Evolutionary conservation across 306 rosid species (phyloP).

Genomic region (Aeschynomene evenia): DNA sequence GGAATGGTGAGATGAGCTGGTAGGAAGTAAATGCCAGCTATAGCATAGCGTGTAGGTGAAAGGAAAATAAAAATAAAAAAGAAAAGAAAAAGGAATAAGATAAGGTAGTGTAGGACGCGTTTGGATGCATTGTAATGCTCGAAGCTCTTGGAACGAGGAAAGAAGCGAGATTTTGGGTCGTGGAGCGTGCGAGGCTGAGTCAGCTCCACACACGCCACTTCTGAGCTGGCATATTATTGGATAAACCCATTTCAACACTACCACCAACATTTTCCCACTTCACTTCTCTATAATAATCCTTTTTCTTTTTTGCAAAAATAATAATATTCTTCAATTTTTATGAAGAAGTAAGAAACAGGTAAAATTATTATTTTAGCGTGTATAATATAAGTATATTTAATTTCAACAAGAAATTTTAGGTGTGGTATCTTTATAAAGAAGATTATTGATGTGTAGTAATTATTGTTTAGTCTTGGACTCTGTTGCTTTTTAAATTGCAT

Average conservation of each 20-base stretch:
- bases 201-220: slow-evolving; percentile 29
- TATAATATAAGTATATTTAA: too few species aligned
- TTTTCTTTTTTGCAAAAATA: too few species aligned
- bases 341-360: too few species aligned
- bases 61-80: too few species aligned
- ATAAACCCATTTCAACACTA: neutral
- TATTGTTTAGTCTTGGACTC: too few species aligned
- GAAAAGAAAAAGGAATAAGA: neutral
- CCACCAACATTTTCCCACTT: neutral
- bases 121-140: slow-evolving; percentile 18
- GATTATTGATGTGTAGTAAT: too few species aligned
- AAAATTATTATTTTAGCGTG: too few species aligned
- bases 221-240: slow-evolving; percentile 4
- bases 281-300: neutral
- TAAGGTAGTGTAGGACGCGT: slow-evolving; percentile 23
- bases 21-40: slow-evolving; percentile 46
- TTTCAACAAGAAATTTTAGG: too few species aligned
- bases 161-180: neutral
- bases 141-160: slow-evolving; percentile 22
- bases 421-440: too few species aligned
- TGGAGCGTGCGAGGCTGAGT: slow-evolving; percentile 21
- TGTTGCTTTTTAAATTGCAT: too few species aligned
- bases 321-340: too few species aligned
- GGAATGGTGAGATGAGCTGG: slow-evolving; percentile 34
- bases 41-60: neutral